Evolutionary conservation across 1,139 yeast species (phyloP).

Genomic region (Geotrichum europaeum): DNA sequence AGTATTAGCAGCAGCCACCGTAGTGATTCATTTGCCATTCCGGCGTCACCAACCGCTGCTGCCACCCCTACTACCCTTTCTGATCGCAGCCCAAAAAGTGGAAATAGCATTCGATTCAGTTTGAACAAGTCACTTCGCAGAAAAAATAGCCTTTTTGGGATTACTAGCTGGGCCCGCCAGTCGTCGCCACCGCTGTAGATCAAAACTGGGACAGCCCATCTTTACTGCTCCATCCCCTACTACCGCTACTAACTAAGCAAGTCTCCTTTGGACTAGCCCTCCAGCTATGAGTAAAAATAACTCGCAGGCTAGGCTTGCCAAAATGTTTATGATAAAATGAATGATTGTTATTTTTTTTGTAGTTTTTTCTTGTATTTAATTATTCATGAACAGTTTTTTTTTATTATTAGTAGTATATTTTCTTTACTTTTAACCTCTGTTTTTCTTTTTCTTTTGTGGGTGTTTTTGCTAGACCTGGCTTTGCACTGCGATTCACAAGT

Average conservation of each 20-base stretch:
- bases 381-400: no score
- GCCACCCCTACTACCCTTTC: neutral
- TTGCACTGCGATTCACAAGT: no score
- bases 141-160: neutral
- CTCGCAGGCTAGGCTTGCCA: no score
- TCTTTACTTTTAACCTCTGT: no score
- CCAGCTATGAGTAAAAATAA: no score
- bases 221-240: neutral
- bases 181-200: neutral
- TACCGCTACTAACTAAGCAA: neutral
- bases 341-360: no score
- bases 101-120: neutral
- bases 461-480: no score
- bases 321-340: no score
- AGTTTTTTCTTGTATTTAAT: no score
- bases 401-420: no score
- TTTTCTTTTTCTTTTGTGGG: no score
- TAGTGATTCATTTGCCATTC: neutral
- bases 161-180: neutral
- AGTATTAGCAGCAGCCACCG: neutral
- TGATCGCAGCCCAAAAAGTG: neutral
- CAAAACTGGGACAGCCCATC: neutral
- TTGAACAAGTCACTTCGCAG: neutral
- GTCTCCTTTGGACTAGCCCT: neutral
- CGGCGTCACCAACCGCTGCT: neutral